Percentiles rank a stretch among this genome's conserved stretches.
phyloP scores from a whole-genome alignment of 805 yeast genomes.

The Metschnikowia similis region DNA sequence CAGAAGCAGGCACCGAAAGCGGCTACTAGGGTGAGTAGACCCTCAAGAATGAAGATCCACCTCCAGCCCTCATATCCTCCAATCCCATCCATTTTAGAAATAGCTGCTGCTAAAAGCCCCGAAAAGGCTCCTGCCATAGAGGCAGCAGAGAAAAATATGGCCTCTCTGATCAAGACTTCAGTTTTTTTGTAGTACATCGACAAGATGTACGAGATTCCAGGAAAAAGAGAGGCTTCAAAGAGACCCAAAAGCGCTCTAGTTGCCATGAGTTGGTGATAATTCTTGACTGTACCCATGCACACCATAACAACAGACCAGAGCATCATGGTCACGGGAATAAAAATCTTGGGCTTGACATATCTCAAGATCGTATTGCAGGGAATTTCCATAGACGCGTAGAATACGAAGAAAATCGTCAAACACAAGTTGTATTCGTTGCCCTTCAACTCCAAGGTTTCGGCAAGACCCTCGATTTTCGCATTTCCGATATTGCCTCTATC shows the following conservation, averaged over 20 bases:
- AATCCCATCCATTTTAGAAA: constrained; percentile 48
- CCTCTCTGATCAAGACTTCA: constrained; percentile 67
- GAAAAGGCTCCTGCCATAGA: constrained; percentile 77
- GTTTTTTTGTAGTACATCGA: constrained; percentile 59
- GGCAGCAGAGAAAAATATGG: constrained; percentile 66
- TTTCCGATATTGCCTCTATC: constrained; percentile 82
- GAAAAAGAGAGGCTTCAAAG: constrained; percentile 69
- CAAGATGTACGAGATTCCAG: constrained; percentile 68
- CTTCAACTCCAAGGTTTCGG: constrained; percentile 46
- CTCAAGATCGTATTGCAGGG: constrained; percentile 62
- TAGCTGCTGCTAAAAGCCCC: constrained; percentile 66
- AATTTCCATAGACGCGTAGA: constrained; percentile 61
- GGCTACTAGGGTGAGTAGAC: constrained; percentile 10
- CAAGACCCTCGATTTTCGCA: constrained; percentile 71
- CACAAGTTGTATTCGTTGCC: constrained; percentile 63
- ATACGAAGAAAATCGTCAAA: constrained; percentile 67
- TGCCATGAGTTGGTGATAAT: constrained; percentile 55
- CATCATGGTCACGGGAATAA: constrained; percentile 57
- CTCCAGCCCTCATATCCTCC: constrained; percentile 18
- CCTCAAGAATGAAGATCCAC: constrained; percentile 18
- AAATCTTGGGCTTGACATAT: constrained; percentile 56
- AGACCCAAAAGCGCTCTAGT: constrained; percentile 65
- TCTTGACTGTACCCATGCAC: constrained; percentile 61
- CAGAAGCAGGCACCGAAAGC: constrained; percentile 6
- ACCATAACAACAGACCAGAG: constrained; percentile 61